Base-by-base conservation (phyloP, 73 alveolate species). In the Paramecium biaurelia region DNA sequence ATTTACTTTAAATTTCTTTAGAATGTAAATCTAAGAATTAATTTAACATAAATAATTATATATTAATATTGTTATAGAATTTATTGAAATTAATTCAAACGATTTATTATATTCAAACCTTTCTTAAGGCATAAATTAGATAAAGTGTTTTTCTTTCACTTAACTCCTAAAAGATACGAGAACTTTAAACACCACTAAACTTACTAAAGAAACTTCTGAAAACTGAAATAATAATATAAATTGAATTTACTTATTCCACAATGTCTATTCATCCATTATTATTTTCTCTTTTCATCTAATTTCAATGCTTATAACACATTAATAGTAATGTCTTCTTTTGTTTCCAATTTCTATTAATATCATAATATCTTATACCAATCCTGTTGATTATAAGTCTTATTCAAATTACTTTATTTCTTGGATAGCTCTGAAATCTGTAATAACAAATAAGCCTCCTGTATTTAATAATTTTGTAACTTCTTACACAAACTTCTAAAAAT, bases 401-500 rank as follows among this genome's bases (percentile, higher is more conserved):
- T 93, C 95, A 38, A 93, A 87, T 26, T 93, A 70, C 63, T 59
- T 53, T 56, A 57, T 53, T 15, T 92, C 93, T 34, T 86, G 34
- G 0, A 53, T 70, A 23, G 89, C 94, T 79, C 97, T 94, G 89
- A 96, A 96, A 90, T 96, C 99, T 5, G 99, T 92, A 92, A 85
- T 68, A 32, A 92, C 67, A 86, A 96, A 96, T 56, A 56, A 21
- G 21, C 99, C 99, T 82, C 93, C 96, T 30, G 92, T 72, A 68
- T 88, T 95, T 11, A 96, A 87, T 11, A 85, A 92, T 21, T 87
- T 63, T 30, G 70, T 92, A 34, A 95, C 95, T 38, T 92, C 85
- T 30, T 89, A 68, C 11, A 95, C 82, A 94, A 96, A 96, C 14
- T 41, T 70, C 11, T 76, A 35, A 26, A 96, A 76, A 79, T 94